Evolutionary conservation across 768 basidiomycete species (phyloP), one percentile per base, ranked within the genome.

Genomic region (Suillus subalutaceus): DNA sequence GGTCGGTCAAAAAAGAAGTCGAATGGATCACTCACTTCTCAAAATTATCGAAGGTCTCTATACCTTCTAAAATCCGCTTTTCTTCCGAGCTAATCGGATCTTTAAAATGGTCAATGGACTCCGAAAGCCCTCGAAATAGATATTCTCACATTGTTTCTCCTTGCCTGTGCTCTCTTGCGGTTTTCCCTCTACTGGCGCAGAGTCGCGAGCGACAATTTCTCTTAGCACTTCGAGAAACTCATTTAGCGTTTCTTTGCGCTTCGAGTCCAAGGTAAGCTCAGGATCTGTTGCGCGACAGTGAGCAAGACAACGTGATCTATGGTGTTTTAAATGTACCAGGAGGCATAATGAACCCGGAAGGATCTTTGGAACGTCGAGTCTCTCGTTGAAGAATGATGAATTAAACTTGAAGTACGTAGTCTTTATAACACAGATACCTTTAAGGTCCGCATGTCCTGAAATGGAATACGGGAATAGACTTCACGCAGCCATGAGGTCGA

Each of bases 1-100:
- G 53, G 53, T 67, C 30, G 66, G 66, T 40, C 64, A n/a, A 56
- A 65, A 20, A 55, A 50, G 64, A 26, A 26, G 26, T 26, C n/a
- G 62, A 46, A 7, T 50, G 18, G 59, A 26, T 26, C 6, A 68
- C 80, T n/a, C 59, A 84, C 85, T 74, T 81, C 69, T 87, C 79
- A 67, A 86, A 86, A 57, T 70, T 77, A 58, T 77, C 72, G 73
- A 86, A 86, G 20, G 79, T 72, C 48, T 83, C 83, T 4, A 84
- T 84, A 4, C 86, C 85, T 6, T 83, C 82, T 66, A 75, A 79
- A 66, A 83, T 81, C 38, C 83, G 70, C 65, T 82, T 82, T 66
- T 87, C 86, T 61, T 86, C 84, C 59, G 80, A 78, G 53, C 78
- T 80, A 20, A 79, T 84, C 75, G 70, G 76, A 76, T 40, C 30